These are phyloP conservation scores for Coemansia aciculifera DNA, from an alignment of 192 early-diverging fungal species.

Conservation along the genomic window DNA sequence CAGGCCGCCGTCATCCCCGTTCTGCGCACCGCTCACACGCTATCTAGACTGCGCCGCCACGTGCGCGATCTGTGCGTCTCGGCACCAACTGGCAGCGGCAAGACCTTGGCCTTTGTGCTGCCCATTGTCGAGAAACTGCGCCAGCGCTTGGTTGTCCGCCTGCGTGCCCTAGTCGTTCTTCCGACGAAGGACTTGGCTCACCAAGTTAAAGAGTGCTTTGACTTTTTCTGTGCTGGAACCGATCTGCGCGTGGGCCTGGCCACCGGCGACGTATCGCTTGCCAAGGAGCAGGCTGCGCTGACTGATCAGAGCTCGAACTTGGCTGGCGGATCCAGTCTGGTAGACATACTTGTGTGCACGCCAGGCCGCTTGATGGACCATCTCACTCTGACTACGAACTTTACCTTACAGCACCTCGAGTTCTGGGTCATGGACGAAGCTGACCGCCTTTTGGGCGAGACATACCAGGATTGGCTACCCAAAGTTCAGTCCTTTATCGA, in stretches of 20 bases:
- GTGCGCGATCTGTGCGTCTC: slow-evolving; percentile 92
- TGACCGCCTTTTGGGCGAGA: slow-evolving; percentile 89
- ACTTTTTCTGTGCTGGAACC: slow-evolving; percentile 73
- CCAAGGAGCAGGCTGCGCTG: slow-evolving; percentile 66
- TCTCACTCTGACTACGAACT: slow-evolving; percentile 76
- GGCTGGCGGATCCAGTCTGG: slow-evolving; percentile 63
- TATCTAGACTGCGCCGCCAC: slow-evolving; percentile 68
- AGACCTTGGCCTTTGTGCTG: slow-evolving; percentile 93
- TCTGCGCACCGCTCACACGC: slow-evolving; percentile 65
- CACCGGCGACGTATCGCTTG: slow-evolving; percentile 76
- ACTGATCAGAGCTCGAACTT: slow-evolving; percentile 26
- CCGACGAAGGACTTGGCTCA: slow-evolving; percentile 90
- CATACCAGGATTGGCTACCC: slow-evolving; percentile 88
- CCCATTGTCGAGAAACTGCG: slow-evolving; percentile 87
- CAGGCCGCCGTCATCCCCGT: slow-evolving; percentile 85
- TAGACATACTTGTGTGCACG: slow-evolving; percentile 92
- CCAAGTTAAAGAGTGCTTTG: slow-evolving; percentile 88
- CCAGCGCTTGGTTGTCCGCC: slow-evolving; percentile 70
- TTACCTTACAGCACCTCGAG: slow-evolving; percentile 87
- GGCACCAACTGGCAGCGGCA: slow-evolving; percentile 93
- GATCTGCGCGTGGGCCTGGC: slow-evolving; percentile 72
- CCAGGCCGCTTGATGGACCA: slow-evolving; percentile 96
- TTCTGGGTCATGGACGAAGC: slow-evolving; percentile 96
- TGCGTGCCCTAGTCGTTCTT: slow-evolving; percentile 86
- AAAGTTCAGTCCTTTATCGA: slow-evolving; percentile 65